These are phyloP conservation scores for Castanea crenata DNA, from an alignment of 306 rosid genomes.

Conservation along the genomic window DNA sequence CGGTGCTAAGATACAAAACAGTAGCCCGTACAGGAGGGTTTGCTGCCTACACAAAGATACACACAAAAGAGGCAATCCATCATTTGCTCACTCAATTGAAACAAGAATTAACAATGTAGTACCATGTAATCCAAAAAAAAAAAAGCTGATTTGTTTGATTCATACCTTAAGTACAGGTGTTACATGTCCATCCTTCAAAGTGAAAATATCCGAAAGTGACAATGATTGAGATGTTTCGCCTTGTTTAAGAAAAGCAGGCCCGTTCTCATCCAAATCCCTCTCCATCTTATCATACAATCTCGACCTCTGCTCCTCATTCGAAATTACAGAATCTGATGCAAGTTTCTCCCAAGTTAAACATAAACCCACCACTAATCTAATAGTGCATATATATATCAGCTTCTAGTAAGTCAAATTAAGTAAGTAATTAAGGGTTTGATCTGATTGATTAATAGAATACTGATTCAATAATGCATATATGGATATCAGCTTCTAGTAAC, in stretches of 20 bases:
- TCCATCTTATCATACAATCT: constrained; percentile 77
- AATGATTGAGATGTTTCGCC: constrained; percentile 94
- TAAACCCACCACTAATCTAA: not conserved
- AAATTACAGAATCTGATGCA: constrained; percentile 39
- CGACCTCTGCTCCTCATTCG: constrained; percentile 53
- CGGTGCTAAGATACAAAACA: constrained; percentile 69
- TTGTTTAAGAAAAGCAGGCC: constrained; percentile 67
- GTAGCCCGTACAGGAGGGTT: constrained; percentile 92
- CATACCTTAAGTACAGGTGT: constrained; percentile 75
- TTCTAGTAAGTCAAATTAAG: too few relatives aligned
- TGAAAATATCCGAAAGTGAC: constrained; percentile 81
- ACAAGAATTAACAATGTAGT: not conserved
- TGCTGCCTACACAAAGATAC: constrained; percentile 54
- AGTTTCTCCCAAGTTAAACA: constrained; percentile 16
- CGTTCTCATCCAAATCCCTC: constrained; percentile 72
- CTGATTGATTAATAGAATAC: too few relatives aligned
- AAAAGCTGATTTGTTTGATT: not conserved
- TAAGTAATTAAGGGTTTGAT: too few relatives aligned
- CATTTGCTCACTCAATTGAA: constrained; percentile 20
- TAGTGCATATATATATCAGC: not conserved
- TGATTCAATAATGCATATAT: too few relatives aligned
- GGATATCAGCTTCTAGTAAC: too few relatives aligned
- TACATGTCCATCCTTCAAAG: constrained; percentile 68
- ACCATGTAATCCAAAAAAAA: not conserved
- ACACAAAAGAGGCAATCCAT: constrained; percentile 24